Base-by-base conservation (phyloP, 129 eudicot genomes). In the Tagetes patula region DNA sequence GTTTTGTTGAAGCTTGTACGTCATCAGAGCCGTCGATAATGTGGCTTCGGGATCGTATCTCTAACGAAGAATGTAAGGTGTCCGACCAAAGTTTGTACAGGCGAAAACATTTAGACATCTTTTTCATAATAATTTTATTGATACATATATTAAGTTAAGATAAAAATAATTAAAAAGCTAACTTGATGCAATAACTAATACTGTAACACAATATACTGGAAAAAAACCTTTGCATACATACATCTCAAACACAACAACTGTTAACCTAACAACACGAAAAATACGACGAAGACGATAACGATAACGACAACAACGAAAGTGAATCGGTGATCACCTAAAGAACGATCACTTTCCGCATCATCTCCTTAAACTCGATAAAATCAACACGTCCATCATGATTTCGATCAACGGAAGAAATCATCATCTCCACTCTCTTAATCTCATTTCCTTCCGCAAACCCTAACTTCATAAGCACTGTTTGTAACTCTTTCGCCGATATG, bases 341-440 rank as follows among this genome's bases (percentile, higher is more conserved):
- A 36, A 80, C 84, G 43, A 80, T 78, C 58, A 87, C 87, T 64
- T 67, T 83, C 36, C 91, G 91, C 96, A 90, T 90, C 96, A 90
- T 90, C 2, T 90, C 95, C 77, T 90, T 90, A 63, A 90, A 90
- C 83, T 90, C 96, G 9, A 71, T 74, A 70, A 90, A 90, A 75
- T 90, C 96, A 9, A 90, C 96, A 8, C 61, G 81, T 5, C 96
- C 96, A 1, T 90, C 96, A 0, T 80, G 82, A 72, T 90, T 84
- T 47, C 74, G 82, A 55, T 90, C 96, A 6, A 90, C 96, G 46
- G 89, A 83, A 0, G 95, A 87, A 27, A 90, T 90, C 96, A 90
- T 90, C 78, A 56, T 69, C 89, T 87, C 83, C 34, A 90, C 95
- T 62, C 91, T 78, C 11, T 75, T 77, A 2, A 90, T 58, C 74